These are phyloP conservation scores for Moesziomyces antarcticus DNA, from an alignment of 1,284 basidiomycete genomes.

Conservation along the genomic window DNA sequence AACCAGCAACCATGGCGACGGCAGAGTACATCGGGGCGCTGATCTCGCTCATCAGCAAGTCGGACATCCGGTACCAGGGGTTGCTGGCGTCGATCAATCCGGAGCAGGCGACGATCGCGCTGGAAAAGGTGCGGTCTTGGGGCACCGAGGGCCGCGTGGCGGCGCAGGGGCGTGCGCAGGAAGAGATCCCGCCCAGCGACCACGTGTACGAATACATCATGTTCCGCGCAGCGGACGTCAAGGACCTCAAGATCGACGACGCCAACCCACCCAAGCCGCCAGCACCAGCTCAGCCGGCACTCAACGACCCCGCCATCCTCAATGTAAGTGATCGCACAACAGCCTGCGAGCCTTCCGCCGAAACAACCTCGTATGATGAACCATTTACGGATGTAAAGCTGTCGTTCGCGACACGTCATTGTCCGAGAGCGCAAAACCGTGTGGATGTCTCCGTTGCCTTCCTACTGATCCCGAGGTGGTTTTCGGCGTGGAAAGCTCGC, in stretches of 20 bases:
- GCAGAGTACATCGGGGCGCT: conserved; percentile 66
- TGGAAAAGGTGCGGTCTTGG: conserved; percentile 88
- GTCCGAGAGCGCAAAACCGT: conserved; percentile 78
- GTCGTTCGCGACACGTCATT: conserved; percentile 69
- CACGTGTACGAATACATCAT: conserved; percentile 72
- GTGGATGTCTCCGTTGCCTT: conserved; percentile 81
- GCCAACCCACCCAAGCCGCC: conserved; percentile 56
- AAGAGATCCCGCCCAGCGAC: conserved; percentile 67
- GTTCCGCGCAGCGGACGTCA: conserved; percentile 69
- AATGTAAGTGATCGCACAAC: conserved; percentile 50
- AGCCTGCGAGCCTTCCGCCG: neutral
- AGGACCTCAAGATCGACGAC: conserved; percentile 69
- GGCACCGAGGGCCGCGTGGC: conserved; percentile 82
- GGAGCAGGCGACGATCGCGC: conserved; percentile 82
- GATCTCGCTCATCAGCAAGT: conserved; percentile 87
- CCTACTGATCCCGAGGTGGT: conserved; percentile 72
- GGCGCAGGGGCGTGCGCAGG: conserved; percentile 69
- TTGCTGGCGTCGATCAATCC: conserved; percentile 86
- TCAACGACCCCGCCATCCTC: conserved; percentile 62
- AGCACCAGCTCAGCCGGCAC: conserved; percentile 32
- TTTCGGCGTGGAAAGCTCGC: conserved; percentile 5
- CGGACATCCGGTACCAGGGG: conserved; percentile 88
- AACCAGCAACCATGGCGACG: conserved; percentile 44
- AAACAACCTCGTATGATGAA: conserved; percentile 58
- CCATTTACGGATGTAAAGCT: conserved; percentile 76